These are phyloP conservation scores for Chalciporus piperatus DNA, from an alignment of 768 basidiomycete genomes.

Conservation along the genomic window DNA sequence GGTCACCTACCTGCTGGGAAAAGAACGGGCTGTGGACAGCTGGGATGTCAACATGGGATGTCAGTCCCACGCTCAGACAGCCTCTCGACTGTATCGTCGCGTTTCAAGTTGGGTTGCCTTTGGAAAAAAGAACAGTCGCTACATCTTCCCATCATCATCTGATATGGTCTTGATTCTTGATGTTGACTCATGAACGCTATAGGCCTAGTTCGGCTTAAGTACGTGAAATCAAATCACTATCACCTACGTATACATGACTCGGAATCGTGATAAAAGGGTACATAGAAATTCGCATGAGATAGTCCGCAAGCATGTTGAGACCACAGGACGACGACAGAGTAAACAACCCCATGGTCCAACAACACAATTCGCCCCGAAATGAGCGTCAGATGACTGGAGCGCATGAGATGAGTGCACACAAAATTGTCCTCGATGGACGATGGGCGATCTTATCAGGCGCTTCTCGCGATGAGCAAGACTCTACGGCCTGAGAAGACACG, in stretches of 20 bases:
- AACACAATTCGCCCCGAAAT: conserved; percentile 21
- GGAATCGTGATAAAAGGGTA: conserved; percentile 17
- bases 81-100: too few species aligned
- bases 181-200: too few species aligned
- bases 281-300: conserved; percentile 26
- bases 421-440: conserved; percentile 23
- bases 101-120: too few species aligned
- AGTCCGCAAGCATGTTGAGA: conserved; percentile 23
- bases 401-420: conserved; percentile 22
- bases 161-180: background rate
- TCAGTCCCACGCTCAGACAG: too few species aligned
- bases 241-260: conserved; percentile 10
- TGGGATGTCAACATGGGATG: too few species aligned
- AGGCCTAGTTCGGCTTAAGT: too few species aligned
- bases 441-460: conserved; percentile 14
- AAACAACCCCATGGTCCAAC: conserved; percentile 17
- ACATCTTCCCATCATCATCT: background rate
- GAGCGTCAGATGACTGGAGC: conserved; percentile 18
- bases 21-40: too few species aligned
- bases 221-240: conserved; percentile 5
- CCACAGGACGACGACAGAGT: conserved; percentile 7
- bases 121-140: too few species aligned
- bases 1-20: background rate
- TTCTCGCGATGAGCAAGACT: conserved; percentile 20
- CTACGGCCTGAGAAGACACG: conserved; percentile 24